Evolutionary conservation across 2,329 filamentous ascomycete genomes (phyloP), one percentile per base, ranked within the genome.

Genomic region (Chrysosporium keratinophilum): DNA sequence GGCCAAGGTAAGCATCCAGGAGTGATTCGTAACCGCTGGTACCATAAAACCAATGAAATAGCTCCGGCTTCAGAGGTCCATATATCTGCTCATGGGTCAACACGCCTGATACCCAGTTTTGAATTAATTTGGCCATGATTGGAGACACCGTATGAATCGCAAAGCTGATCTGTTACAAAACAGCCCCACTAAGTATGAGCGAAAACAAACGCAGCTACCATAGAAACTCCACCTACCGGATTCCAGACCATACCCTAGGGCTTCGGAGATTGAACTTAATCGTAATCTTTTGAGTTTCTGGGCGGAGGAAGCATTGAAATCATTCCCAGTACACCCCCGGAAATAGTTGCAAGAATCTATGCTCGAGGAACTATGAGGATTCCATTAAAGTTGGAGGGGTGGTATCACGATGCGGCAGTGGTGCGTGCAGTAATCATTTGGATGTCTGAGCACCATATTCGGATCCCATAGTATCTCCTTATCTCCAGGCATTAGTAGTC

Each of bases 141-240:
- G n/a, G 14, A 31, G n/a, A 40, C 50, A 52, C 34, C 17, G 50
- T 52, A 41, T 46, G 41, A 52, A 41, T 52, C 17, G 19, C 15
- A 46, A 41, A 39, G 20, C 14, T 14, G 19, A 52, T 34, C 20
- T 31, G 7, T 46, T 40, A 41, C 37, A 31, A 33, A 40, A 28
- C n/a, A 14, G 33, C 31, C 31, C 9, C 40, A 4, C 12, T 20
- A 33, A 9, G 19, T 9, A 14, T 23, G 28, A 35, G 40, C 33
- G 33, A 52, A 33, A 33, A 14, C n/a, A 5, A 15, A 52, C 37
- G 28, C 41, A n/a, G n/a, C 31, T 52, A 42, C 41, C 14, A 17
- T 33, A 41, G 28, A 19, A 28, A 31, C 15, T 45, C 41, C 41
- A 31, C 41, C 14, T 37, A 10, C 34, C 42, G 39, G 19, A 20